Percentiles rank a stretch among this genome's conserved stretches.
phyloP scores from a whole-genome alignment of 257 asterid species.

The Capsicum baccatum region DNA sequence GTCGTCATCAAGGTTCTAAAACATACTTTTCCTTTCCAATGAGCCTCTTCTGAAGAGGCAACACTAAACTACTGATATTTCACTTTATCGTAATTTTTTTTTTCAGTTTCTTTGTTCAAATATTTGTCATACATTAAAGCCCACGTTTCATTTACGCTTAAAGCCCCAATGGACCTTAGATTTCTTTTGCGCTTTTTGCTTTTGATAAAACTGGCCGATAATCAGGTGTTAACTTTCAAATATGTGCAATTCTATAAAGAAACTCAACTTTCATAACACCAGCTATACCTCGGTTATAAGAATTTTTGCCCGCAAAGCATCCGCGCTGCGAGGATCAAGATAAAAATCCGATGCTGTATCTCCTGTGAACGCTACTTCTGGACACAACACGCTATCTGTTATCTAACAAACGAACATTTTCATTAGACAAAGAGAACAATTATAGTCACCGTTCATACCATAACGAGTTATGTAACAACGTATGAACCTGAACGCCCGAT shows the following conservation, averaged over 20 bases:
- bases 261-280: neutral
- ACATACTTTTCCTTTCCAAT: too few relatives aligned
- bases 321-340: constrained; percentile 85
- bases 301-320: constrained; percentile 92
- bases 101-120: too few relatives aligned
- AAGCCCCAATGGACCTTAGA: too few relatives aligned
- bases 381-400: constrained; percentile 81
- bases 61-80: too few relatives aligned
- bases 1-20: too few relatives aligned
- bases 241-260: neutral
- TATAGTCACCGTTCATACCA: neutral
- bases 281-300: constrained; percentile 85
- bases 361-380: constrained; percentile 98
- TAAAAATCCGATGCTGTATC: constrained; percentile 85
- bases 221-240: neutral
- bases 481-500: constrained; percentile 86
- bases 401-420: constrained; percentile 58
- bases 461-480: constrained; percentile 24
- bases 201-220: too few relatives aligned
- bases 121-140: too few relatives aligned
- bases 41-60: too few relatives aligned
- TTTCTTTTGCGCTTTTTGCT: too few relatives aligned
- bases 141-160: too few relatives aligned
- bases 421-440: neutral
- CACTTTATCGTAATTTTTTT: too few relatives aligned